Percentiles rank a stretch among this genome's conserved stretches.
Evolutionary conservation across 495 filamentous ascomycete genomes (phyloP).

Genomic region (Penicillium egyptiacum): DNA sequence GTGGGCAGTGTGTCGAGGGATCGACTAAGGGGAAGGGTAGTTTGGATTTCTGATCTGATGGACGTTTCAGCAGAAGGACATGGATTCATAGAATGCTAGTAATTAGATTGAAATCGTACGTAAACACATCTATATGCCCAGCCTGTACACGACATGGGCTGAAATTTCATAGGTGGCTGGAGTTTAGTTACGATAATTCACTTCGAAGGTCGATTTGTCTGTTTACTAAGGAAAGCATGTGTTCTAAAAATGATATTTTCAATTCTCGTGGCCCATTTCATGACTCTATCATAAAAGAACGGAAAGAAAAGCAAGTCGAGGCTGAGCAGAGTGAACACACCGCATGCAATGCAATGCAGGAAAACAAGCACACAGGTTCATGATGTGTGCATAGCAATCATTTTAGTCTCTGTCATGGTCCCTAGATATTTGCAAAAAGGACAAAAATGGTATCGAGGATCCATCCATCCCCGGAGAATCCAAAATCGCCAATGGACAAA

Average conservation of each 20-base stretch:
- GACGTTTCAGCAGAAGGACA: background rate
- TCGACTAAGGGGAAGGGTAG: slow-evolving; percentile 30
- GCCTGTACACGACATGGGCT: background rate
- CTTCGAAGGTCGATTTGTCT: background rate
- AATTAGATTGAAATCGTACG: background rate
- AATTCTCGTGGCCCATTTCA: slow-evolving; percentile 47
- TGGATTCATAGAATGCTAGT: background rate
- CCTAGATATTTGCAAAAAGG: slow-evolving; percentile 23
- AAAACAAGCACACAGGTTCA: slow-evolving; percentile 32
- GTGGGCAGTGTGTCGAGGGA: slow-evolving; percentile 28
- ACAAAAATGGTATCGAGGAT: slow-evolving; percentile 23
- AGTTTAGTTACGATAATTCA: background rate
- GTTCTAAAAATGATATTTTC: slow-evolving; percentile 25
- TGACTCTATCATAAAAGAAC: slow-evolving; percentile 48
- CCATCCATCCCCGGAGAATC: slow-evolving; percentile 9
- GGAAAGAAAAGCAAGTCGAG: slow-evolving; percentile 43
- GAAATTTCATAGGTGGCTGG: background rate
- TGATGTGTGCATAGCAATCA: slow-evolving; percentile 35
- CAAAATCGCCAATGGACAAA: slow-evolving; percentile 23
- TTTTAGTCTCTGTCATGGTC: slow-evolving; percentile 35
- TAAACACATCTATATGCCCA: background rate
- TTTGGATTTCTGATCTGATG: slow-evolving; percentile 18
- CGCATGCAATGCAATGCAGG: slow-evolving; percentile 31
- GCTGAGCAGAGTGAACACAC: slow-evolving; percentile 40
- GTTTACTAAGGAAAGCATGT: background rate